Conservation (phyloP, 2,329 filamentous ascomycete species). For the Phialophora verrucosa region DNA sequence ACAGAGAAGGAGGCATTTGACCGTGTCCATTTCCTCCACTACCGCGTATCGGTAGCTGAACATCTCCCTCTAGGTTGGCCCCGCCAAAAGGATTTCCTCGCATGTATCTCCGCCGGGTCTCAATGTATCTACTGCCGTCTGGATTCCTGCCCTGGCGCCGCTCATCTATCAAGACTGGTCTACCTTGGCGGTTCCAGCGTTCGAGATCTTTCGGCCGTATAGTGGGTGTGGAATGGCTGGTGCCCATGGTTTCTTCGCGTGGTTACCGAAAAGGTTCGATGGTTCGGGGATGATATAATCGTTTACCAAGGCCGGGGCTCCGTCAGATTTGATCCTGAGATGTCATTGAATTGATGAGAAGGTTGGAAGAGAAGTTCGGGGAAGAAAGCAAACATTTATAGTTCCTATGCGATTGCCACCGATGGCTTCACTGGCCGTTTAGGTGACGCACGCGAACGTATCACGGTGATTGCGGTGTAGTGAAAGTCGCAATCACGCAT, state of each 20-base stretch:
- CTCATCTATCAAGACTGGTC: neutral
- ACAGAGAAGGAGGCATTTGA: neutral
- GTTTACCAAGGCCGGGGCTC: neutral
- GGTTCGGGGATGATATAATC: neutral
- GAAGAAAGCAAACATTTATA: neutral
- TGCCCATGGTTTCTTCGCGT: neutral
- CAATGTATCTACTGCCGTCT: neutral
- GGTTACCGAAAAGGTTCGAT: neutral
- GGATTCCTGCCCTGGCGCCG: neutral
- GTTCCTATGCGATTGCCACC: neutral
- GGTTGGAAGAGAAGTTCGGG: neutral
- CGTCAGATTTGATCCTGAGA: neutral
- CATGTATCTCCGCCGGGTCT: neutral
- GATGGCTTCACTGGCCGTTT: neutral
- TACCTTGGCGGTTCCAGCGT: slow-evolving; percentile 1
- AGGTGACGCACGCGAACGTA: neutral
- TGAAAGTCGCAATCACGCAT: neutral
- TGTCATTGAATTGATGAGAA: neutral
- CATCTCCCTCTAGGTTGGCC: neutral
- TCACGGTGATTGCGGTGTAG: neutral
- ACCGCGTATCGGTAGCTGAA: neutral
- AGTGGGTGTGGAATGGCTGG: neutral
- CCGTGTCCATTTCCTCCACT: neutral
- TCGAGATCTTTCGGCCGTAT: slow-evolving; percentile 3
- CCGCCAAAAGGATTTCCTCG: neutral